These are phyloP conservation scores for Colletotrichum tropicale DNA, from an alignment of 2,329 filamentous ascomycete genomes.

Conservation along the genomic window DNA sequence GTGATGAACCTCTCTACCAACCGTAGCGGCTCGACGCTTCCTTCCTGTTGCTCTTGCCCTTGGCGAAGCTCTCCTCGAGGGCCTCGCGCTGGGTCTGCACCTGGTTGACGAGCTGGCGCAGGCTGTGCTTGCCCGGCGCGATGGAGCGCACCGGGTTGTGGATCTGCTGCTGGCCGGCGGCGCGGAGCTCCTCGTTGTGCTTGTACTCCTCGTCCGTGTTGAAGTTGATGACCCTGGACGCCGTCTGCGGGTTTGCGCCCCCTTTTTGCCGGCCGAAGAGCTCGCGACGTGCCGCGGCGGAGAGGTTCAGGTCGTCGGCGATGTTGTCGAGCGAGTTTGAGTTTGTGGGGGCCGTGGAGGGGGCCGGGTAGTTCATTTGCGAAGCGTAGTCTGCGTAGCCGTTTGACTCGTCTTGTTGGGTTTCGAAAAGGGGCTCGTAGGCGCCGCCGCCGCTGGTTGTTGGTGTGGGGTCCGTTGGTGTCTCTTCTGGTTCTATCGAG, in stretches of 20 bases:
- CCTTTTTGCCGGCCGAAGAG: slow-evolving; percentile 74
- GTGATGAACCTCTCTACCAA: slow-evolving; percentile 55
- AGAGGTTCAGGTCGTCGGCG: slow-evolving; percentile 79
- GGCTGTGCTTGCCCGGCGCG: slow-evolving; percentile 85
- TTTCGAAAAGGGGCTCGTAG: slow-evolving; percentile 60
- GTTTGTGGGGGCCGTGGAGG: slow-evolving; percentile 29
- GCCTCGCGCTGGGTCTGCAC: slow-evolving; percentile 84
- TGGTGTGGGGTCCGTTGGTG: slow-evolving; percentile 19
- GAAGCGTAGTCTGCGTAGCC: slow-evolving; percentile 37
- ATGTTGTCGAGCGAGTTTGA: slow-evolving; percentile 71
- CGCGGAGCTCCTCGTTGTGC: slow-evolving; percentile 79
- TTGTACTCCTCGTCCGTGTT: slow-evolving; percentile 88
- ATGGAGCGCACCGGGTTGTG: slow-evolving; percentile 86
- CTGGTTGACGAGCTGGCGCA: slow-evolving; percentile 85
- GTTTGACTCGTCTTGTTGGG: slow-evolving; percentile 25
- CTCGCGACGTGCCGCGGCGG: slow-evolving; percentile 77
- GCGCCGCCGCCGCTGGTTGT: slow-evolving; percentile 44
- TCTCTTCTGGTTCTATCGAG: slow-evolving; percentile 55
- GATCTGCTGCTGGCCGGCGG: slow-evolving; percentile 70
- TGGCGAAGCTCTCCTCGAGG: slow-evolving; percentile 89
- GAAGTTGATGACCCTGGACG: slow-evolving; percentile 79
- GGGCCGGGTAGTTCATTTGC: slow-evolving; percentile 34
- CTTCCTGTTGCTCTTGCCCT: slow-evolving; percentile 77
- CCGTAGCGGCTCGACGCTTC: slow-evolving; percentile 86
- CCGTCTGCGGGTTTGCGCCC: slow-evolving; percentile 48